Percentiles rank a stretch among this genome's conserved stretches.
Conservation (phyloP, 257 asterid species). For the Linderniella brevidens region DNA sequence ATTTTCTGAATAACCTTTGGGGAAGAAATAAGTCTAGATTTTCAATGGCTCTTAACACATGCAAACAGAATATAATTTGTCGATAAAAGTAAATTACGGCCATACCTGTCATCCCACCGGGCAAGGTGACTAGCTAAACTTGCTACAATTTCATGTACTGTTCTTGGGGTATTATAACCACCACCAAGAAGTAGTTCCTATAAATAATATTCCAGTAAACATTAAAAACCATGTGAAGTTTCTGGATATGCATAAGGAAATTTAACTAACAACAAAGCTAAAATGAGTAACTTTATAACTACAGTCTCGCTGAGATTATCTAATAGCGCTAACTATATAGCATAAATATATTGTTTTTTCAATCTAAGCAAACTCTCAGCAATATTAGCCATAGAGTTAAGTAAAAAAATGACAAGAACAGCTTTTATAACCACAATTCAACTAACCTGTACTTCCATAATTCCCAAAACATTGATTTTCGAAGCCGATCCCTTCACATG, state of each 20-base stretch:
- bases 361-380: conserved; percentile 11
- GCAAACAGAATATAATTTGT: not conserved
- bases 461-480: conserved; percentile 65
- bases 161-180: conserved; percentile 64
- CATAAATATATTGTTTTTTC: too few relatives aligned
- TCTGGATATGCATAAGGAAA: too few relatives aligned
- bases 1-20: conserved; percentile 69
- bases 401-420: too few relatives aligned
- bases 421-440: too few relatives aligned
- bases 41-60: not conserved
- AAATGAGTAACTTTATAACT: too few relatives aligned
- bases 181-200: conserved; percentile 84
- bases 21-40: conserved; percentile 1
- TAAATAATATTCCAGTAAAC: not conserved
- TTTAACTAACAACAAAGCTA: too few relatives aligned
- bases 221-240: too few relatives aligned
- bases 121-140: conserved; percentile 73
- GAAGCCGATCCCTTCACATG: conserved; percentile 73
- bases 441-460: conserved; percentile 83
- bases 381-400: conserved; percentile 6
- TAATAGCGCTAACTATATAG: too few relatives aligned
- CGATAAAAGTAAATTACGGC: not conserved
- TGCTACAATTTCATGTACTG: conserved; percentile 66
- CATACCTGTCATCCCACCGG: conserved; percentile 98
- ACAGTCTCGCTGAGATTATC: too few relatives aligned